phyloP scores from a whole-genome alignment of 2,329 filamentous ascomycete genomes.

The Gliomastix tumulicola region DNA sequence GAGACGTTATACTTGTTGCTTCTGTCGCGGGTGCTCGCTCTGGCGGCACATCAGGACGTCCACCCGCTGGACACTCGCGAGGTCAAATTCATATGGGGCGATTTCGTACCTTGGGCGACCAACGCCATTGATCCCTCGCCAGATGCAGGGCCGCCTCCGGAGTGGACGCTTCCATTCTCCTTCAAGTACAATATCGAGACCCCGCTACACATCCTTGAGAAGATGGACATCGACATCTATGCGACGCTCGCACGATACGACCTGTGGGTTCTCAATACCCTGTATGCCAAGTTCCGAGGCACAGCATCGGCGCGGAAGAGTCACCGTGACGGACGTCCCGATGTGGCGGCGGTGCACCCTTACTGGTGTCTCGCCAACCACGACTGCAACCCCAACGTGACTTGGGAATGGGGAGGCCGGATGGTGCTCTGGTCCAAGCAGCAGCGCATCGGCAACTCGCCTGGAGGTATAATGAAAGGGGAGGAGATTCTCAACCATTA shows the following conservation, averaged over 20 bases:
- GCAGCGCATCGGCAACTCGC: conserved; percentile 41
- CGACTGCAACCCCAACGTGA: conserved; percentile 89
- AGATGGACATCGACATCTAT: conserved; percentile 78
- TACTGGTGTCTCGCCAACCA: conserved; percentile 97
- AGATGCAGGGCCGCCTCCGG: conserved; percentile 48
- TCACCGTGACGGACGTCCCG: conserved; percentile 70
- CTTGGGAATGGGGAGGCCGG: conserved; percentile 83
- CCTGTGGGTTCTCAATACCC: conserved; percentile 80
- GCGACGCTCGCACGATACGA: conserved; percentile 52
- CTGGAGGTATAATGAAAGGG: conserved; percentile 63
- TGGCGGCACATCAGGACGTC: conserved; percentile 50
- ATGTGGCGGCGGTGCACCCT: conserved; percentile 88
- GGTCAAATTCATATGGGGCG: conserved; percentile 64
- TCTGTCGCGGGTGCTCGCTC: conserved; percentile 55
- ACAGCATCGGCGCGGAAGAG: conserved; percentile 83
- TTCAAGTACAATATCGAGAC: conserved; percentile 70
- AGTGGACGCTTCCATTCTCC: conserved; percentile 69
- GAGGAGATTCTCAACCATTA: conserved; percentile 93
- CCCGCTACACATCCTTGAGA: conserved; percentile 72
- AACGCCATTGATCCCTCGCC: conserved; percentile 48
- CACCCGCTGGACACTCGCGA: conserved; percentile 59
- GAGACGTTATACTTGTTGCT: conserved; percentile 58
- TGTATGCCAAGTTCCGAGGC: conserved; percentile 88
- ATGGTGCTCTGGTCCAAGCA: conserved; percentile 65
- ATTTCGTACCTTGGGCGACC: conserved; percentile 46